Conservation (phyloP, 352 stramenopile species). For the Pythium rhizo-oryzae region DNA sequence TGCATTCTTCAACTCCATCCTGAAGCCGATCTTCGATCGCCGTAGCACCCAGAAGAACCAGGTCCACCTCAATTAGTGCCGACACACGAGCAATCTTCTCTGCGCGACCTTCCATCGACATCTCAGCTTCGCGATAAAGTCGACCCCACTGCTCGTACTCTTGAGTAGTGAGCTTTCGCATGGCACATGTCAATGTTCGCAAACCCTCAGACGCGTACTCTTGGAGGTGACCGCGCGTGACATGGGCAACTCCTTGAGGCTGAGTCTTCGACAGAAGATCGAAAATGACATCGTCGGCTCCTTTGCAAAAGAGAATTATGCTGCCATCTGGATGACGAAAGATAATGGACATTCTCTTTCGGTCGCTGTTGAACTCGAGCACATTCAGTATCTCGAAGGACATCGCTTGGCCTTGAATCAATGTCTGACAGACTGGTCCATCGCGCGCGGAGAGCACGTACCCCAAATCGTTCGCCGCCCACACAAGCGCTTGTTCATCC, state of each 20-base stretch:
- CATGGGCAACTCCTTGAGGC: conserved; percentile 75
- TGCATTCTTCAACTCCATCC: conserved; percentile 92
- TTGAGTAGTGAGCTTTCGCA: conserved; percentile 62
- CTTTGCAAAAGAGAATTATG: conserved; percentile 86
- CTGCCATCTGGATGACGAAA: conserved; percentile 78
- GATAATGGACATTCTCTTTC: conserved; percentile 99
- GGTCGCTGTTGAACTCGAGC: conserved; percentile 98
- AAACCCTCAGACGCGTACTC: conserved; percentile 81
- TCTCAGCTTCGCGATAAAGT: conserved; percentile 73
- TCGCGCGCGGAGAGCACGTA: conserved; percentile 72
- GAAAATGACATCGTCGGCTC: conserved; percentile 83
- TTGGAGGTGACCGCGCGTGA: conserved; percentile 82
- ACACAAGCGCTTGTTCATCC: conserved; percentile 81
- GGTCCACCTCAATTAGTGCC: conserved; percentile 84
- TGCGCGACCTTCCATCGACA: conserved; percentile 71
- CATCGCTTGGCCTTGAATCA: conserved; percentile 65
- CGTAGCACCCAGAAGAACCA: conserved; percentile 89
- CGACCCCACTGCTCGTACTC: conserved; percentile 81
- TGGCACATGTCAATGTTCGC: conserved; percentile 74
- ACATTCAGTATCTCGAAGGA: conserved; percentile 95
- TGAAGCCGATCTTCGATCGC: conserved; percentile 94
- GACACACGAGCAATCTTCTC: conserved; percentile 78
- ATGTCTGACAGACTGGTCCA: conserved; percentile 64
- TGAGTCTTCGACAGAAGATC: conserved; percentile 66
- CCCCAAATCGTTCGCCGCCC: conserved; percentile 73